These are phyloP conservation scores for Zasmidium angulare DNA, from an alignment of 2,329 filamentous ascomycete genomes.

Conservation along the genomic window DNA sequence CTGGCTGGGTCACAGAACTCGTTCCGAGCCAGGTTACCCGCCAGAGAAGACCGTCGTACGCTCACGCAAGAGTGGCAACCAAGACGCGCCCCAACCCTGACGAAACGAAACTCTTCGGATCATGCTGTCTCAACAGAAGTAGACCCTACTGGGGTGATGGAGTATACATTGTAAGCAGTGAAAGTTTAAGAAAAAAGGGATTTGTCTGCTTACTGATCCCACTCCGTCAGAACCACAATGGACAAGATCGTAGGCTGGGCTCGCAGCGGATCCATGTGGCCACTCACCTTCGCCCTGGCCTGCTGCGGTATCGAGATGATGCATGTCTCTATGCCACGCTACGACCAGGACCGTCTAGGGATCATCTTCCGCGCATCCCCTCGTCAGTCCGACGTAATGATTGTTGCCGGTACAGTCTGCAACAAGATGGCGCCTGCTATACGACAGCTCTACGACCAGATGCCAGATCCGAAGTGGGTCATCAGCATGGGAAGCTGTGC, in stretches of 20 bases:
- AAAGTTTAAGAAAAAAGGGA: no score
- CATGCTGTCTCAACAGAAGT: neutral
- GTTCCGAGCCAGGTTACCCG: no score
- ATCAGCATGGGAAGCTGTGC: slow-evolving; percentile 82
- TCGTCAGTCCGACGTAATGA: neutral
- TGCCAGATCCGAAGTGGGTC: slow-evolving; percentile 87
- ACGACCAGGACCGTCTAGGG: neutral
- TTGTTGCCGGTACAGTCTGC: slow-evolving; percentile 74
- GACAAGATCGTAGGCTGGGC: neutral
- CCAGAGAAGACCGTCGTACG: no score
- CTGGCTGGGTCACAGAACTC: no score
- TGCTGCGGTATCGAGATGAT: slow-evolving; percentile 3
- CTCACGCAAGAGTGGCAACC: neutral
- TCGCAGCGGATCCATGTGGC: neutral
- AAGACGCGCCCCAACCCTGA: neutral
- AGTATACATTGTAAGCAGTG: neutral
- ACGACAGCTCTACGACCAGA: slow-evolving; percentile 91
- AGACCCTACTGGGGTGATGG: neutral
- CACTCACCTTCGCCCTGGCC: neutral
- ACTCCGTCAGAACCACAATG: neutral
- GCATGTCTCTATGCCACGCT: neutral
- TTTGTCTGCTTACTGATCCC: no score
- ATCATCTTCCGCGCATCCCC: neutral
- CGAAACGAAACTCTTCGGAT: neutral
- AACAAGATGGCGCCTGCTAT: slow-evolving; percentile 96